Conservation (phyloP, 2,329 filamentous ascomycete species). For the Ceratocystis diversiconidia region DNA sequence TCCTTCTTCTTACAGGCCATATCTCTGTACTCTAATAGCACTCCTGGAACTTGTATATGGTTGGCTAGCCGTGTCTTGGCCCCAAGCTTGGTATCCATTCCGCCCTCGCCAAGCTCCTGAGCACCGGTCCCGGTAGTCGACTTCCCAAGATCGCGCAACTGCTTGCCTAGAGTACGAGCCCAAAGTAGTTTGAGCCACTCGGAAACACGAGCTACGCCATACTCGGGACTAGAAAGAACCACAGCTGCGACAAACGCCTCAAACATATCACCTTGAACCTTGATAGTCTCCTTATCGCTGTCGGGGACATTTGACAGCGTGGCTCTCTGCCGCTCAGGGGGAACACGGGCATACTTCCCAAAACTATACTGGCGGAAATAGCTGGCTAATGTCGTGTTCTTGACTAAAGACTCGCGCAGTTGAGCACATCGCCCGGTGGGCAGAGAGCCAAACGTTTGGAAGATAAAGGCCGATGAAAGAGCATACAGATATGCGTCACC, state of each 20-base stretch:
- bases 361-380: constrained; percentile 61
- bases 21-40: constrained; percentile 48
- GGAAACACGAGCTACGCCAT: constrained; percentile 48
- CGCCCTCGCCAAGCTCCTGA: constrained; percentile 23
- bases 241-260: constrained; percentile 79
- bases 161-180: constrained; percentile 46
- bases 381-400: constrained; percentile 60
- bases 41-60: constrained; percentile 40
- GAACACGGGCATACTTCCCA: constrained; percentile 47
- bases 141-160: constrained; percentile 30
- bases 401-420: constrained; percentile 63
- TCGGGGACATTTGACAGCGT: constrained; percentile 26
- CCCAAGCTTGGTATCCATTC: constrained; percentile 15
- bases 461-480: constrained; percentile 62
- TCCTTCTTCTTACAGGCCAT: constrained; percentile 38
- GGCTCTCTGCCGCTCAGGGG: constrained; percentile 22
- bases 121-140: constrained; percentile 21
- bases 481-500: constrained; percentile 78
- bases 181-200: constrained; percentile 65
- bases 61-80: constrained; percentile 40
- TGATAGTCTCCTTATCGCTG: constrained; percentile 43
- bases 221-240: constrained; percentile 48
- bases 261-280: constrained; percentile 75
- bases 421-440: constrained; percentile 57
- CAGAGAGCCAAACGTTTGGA: constrained; percentile 51